Percentiles rank a stretch among this genome's conserved stretches.
phyloP scores from a whole-genome alignment of 768 basidiomycete species.

The Lactifluus hygrophoroides region DNA sequence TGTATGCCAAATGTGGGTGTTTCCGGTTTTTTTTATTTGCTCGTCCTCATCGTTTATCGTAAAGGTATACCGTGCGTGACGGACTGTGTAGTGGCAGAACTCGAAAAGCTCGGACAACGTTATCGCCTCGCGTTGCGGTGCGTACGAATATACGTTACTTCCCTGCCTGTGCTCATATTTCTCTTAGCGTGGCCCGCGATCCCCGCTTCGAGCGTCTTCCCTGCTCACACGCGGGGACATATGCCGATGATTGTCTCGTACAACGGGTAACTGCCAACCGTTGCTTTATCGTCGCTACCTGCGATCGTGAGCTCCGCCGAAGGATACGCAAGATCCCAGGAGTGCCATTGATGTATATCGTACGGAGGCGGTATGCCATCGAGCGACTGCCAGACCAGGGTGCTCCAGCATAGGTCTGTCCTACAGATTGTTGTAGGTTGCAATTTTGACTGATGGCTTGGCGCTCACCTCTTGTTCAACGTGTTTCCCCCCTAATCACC shows the following conservation, averaged over 20 bases:
- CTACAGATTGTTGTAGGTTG: not conserved
- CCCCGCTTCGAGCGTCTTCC: slow-evolving; percentile 91
- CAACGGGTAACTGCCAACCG: slow-evolving; percentile 92
- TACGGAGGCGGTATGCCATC: slow-evolving; percentile 84
- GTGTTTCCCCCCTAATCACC: slow-evolving; percentile 17
- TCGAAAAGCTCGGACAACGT: slow-evolving; percentile 94
- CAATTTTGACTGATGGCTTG: not conserved
- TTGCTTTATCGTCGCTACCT: slow-evolving; percentile 96
- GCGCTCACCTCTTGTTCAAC: not conserved
- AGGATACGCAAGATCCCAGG: slow-evolving; percentile 89
- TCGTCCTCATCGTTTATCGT: slow-evolving; percentile 11
- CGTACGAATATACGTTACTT: slow-evolving; percentile 25
- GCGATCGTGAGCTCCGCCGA: slow-evolving; percentile 88
- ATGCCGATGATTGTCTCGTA: slow-evolving; percentile 97
- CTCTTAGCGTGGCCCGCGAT: slow-evolving; percentile 85
- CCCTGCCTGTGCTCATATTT: not conserved
- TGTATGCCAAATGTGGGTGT: slow-evolving; percentile 88
- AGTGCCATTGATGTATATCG: slow-evolving; percentile 96
- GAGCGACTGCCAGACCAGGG: slow-evolving; percentile 94
- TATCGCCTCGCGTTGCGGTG: slow-evolving; percentile 92
- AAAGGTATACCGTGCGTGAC: slow-evolving; percentile 98
- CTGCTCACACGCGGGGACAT: slow-evolving; percentile 93
- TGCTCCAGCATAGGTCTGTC: slow-evolving; percentile 39
- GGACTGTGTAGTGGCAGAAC: slow-evolving; percentile 96
- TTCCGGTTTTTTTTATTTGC: slow-evolving; percentile 5